These are phyloP conservation scores for Scheffersomyces parashehatae DNA, from an alignment of 1,139 yeast species.

Conservation along the genomic window DNA sequence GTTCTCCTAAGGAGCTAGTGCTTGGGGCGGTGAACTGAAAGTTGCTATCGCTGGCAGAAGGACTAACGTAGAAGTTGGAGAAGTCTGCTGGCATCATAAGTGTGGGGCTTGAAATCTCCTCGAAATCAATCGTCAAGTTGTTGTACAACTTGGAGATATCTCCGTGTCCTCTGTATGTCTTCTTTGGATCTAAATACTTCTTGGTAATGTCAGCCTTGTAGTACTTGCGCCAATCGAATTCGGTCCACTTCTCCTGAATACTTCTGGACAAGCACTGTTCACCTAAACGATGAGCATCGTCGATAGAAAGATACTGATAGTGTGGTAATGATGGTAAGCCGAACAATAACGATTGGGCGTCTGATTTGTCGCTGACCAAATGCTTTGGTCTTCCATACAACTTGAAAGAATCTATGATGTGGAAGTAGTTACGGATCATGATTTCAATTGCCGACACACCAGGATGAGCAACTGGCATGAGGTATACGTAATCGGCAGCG, in stretches of 20 bases:
- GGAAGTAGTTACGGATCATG: slow-evolving; percentile 55
- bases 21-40: background rate
- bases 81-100: slow-evolving; percentile 1
- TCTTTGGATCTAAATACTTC: slow-evolving; percentile 5
- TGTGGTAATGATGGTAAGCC: slow-evolving; percentile 60
- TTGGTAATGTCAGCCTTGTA: slow-evolving; percentile 23
- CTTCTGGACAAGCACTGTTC: slow-evolving; percentile 30
- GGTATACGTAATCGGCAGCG: slow-evolving; percentile 39
- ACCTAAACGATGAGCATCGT: slow-evolving; percentile 38
- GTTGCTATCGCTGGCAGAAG: background rate
- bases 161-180: slow-evolving; percentile 32
- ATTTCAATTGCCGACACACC: slow-evolving; percentile 59
- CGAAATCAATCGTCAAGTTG: slow-evolving; percentile 23
- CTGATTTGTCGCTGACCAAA: slow-evolving; percentile 47
- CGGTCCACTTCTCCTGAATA: slow-evolving; percentile 35
- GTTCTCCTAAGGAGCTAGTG: background rate
- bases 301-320: slow-evolving; percentile 47
- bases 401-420: slow-evolving; percentile 53
- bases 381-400: slow-evolving; percentile 57
- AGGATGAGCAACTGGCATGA: slow-evolving; percentile 57
- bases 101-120: slow-evolving; percentile 19
- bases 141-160: slow-evolving; percentile 33
- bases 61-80: background rate
- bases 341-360: slow-evolving; percentile 48
- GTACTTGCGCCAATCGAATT: slow-evolving; percentile 39